Base-by-base conservation (phyloP, 495 filamentous ascomycete species). In the Tetracladium setigerum region DNA sequence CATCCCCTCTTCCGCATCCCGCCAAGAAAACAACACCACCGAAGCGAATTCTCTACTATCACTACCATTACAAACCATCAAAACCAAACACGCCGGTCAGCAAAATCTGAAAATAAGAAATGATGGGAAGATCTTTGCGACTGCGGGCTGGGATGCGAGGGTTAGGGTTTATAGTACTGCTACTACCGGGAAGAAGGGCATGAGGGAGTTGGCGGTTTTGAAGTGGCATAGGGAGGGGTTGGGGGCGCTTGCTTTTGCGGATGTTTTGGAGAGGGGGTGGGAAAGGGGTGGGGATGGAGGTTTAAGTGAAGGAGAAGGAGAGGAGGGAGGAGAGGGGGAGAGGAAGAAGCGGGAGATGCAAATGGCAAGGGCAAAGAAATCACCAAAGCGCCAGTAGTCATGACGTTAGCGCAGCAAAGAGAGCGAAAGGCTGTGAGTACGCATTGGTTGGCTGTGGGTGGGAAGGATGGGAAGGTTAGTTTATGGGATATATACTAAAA, bases 141-240 rank as follows among this genome's bases (percentile, higher is more conserved):
- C 92, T 0, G 92, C 88, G 7, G 92, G 92, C 10, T 98, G 92
- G 92, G 92, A 98, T 63, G 74, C 79, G 0, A 76, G 78, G 35
- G 67, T 87, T 0, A 67, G 92, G 14, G 82, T 97, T 7, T 98
- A 96, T 61, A 84, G 83, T 1, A 62, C 75, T 11, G n/a, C n/a
- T n/a, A 7, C 22, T 7, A 27, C 22, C 3, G 22, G 22, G 7
- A 27, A 27, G 22, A 87, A 84, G 58, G 84, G 81, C 0, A 76
- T 96, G 75, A 84, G 82, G 55, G 91, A 97, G 65, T 57, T 98
- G 2, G 92, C 92, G 4, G 92, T 97, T 49, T 66, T 97, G 53
- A 95, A 94, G 66, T 97, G 94, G 92, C 91, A 96, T 62, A 79
- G 82, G 50, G 85, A 85, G 31, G 91, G 92, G 14, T 89, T 84